Percentiles rank a stretch among this genome's conserved stretches.
Conservation (phyloP, 176 grass and related monocot species). For the Bolboschoenus planiculmis region DNA sequence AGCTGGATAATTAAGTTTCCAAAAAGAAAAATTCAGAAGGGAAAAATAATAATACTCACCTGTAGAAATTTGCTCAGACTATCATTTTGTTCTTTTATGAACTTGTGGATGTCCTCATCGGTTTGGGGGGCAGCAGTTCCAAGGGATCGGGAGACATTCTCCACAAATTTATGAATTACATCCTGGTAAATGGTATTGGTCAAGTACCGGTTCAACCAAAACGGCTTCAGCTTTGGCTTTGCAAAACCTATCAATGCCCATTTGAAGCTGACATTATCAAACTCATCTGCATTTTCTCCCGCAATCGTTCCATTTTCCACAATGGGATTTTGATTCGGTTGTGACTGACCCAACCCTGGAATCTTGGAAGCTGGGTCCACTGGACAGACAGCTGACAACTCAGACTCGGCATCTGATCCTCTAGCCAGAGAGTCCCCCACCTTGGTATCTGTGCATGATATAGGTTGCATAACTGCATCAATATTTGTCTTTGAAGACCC, state of each 20-base stretch:
- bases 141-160: neutral
- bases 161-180: neutral
- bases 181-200: neutral
- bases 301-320: neutral
- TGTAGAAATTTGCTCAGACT: neutral
- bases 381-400: neutral
- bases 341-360: neutral
- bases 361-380: no score
- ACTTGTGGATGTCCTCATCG: neutral
- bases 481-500: neutral
- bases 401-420: neutral
- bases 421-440: neutral
- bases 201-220: neutral
- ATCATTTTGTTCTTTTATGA: neutral
- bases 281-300: neutral
- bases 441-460: neutral
- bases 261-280: neutral
- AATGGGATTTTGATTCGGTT: neutral
- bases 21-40: neutral
- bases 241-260: neutral
- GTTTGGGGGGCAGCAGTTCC: neutral
- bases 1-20: neutral
- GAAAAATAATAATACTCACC: neutral
- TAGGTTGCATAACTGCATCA: neutral
- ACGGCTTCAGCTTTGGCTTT: neutral